Conservation (phyloP, 441 rosid species). For the Bruguiera hainesii region DNA sequence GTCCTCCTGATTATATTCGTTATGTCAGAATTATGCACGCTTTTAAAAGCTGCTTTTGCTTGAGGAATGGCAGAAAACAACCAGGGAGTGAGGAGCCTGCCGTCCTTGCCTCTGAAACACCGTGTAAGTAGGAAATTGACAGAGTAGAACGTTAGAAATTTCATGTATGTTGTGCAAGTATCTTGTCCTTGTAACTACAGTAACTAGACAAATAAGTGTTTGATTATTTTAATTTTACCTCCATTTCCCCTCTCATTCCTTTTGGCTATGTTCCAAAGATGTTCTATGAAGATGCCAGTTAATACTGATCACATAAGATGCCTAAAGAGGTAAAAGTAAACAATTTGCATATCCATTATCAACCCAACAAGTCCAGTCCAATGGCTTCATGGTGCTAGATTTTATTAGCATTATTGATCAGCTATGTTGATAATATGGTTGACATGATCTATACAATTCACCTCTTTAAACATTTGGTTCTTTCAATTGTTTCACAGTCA, state of each 20-base stretch:
- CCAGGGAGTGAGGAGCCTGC: slow-evolving; percentile 33
- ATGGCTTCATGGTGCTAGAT: slow-evolving; percentile 2
- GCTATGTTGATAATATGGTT: background rate
- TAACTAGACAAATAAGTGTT: no score
- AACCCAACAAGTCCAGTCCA: background rate
- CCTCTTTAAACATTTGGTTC: background rate
- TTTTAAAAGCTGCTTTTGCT: slow-evolving; percentile 45
- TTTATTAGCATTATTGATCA: background rate
- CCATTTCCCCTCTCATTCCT: no score
- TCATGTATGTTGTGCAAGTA: no score
- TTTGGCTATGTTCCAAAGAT: no score
- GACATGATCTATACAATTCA: background rate
- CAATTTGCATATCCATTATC: background rate
- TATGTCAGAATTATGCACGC: slow-evolving; percentile 37
- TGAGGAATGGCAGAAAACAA: slow-evolving; percentile 22
- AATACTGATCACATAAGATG: no score
- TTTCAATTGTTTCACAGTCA: slow-evolving; percentile 36
- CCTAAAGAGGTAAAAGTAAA: no score
- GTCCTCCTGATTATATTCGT: background rate
- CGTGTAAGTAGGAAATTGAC: slow-evolving; percentile 42
- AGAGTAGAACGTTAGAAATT: no score
- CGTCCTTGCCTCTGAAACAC: slow-evolving; percentile 58
- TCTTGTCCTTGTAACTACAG: no score
- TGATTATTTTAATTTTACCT: no score
- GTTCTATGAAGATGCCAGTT: no score